phyloP scores from a whole-genome alignment of 202 grass and related monocot genomes.

The Miscanthus sacchariflorus region DNA sequence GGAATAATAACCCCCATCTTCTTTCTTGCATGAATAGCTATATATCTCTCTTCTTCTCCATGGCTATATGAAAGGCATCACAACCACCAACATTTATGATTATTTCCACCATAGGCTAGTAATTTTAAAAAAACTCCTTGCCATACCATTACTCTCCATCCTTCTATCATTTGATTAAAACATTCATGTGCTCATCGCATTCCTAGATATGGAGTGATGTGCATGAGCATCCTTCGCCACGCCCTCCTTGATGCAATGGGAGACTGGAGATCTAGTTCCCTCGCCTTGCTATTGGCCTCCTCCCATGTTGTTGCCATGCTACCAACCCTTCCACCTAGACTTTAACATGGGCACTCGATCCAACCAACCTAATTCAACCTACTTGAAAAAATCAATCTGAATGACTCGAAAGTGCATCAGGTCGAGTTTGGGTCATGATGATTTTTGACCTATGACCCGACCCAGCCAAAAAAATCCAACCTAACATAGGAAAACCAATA shows the following conservation, averaged over 20 bases:
- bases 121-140: not conserved
- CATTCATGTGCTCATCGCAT: not conserved
- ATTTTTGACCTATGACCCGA: too few relatives aligned
- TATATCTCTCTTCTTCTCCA: not conserved
- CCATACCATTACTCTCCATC: not conserved
- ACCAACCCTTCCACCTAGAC: too few relatives aligned
- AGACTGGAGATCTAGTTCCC: not conserved
- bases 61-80: not conserved
- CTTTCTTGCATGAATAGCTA: not conserved
- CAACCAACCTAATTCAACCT: too few relatives aligned
- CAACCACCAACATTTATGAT: not conserved
- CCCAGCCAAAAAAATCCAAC: too few relatives aligned
- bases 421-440: too few relatives aligned
- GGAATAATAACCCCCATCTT: not conserved
- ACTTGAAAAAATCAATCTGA: too few relatives aligned
- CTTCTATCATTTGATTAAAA: not conserved
- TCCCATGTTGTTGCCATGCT: too few relatives aligned
- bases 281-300: not conserved
- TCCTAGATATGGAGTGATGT: too few relatives aligned
- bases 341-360: too few relatives aligned
- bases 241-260: not conserved
- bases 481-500: too few relatives aligned
- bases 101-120: not conserved
- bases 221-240: too few relatives aligned
- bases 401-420: too few relatives aligned